Evolutionary conservation across 768 basidiomycete genomes (phyloP), one percentile per base, ranked within the genome.

Genomic region (Hysterangium stoloniferum): DNA sequence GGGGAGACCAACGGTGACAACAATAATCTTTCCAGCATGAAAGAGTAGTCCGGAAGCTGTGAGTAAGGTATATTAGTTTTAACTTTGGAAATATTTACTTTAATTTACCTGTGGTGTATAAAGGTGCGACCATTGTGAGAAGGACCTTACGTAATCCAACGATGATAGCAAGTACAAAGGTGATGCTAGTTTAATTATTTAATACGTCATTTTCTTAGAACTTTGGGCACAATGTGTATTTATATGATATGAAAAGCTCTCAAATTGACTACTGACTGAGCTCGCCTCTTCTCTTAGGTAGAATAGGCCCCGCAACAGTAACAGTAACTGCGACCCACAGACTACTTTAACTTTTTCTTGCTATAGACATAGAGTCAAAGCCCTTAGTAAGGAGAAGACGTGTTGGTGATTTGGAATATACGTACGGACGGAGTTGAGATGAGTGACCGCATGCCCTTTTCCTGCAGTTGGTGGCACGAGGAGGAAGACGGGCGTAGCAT

Each of bases 401-500:
- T n/a, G n/a, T n/a, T n/a, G n/a, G n/a, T 25, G 47, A 55, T 40
- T 31, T 9, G 25, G 45, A 48, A 22, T 33, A 24, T 19, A 82
- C 87, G 67, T 57, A 91, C 88, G 88, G 89, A 68, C 89, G 84
- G 73, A 94, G 88, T 62, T 90, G 89, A 55, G 82, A 84, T 41
- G 86, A 88, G 70, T 89, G 88, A 19, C 92, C 92, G 64, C 93
- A 95, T 53, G 81, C 78, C 58, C 92, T 79, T 76, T 95, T 95
- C 67, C 95, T 79, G 84, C 96, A 98, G 82, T 99, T 98, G 75
- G 94, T 97, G 32, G 96, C 96, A 67, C 96, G 92, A 48, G 94
- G 95, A 57, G 96, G 95, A 61, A 98, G 95, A 61, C 96, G 95
- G 38, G 96, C 96, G 70, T 98, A 98, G 77, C 96, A 98, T 72